Evolutionary conservation across 495 filamentous ascomycete genomes (phyloP), one percentile per base, ranked within the genome.

Genomic region (Xylaria longipes): DNA sequence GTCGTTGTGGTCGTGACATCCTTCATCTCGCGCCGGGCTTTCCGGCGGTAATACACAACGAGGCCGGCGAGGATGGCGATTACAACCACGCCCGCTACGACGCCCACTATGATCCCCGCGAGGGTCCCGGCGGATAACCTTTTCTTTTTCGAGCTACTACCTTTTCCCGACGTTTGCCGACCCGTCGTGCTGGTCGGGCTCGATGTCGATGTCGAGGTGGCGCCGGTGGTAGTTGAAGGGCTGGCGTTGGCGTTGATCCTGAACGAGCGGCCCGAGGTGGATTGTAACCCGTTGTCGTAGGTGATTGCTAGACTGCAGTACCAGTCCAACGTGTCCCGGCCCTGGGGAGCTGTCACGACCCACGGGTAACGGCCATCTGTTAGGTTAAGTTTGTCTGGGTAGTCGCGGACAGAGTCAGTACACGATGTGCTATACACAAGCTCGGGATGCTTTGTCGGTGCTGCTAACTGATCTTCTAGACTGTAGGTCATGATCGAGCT

Each of bases 11-110:
- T 58, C 29, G 6, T 25, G 14, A 11, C 15, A 2, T 7, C 54
- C 8, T 22, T 39, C 33, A 20, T 39, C 35, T 39, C 58, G 22
- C 61, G 61, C 1, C 0, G 17, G 3, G 64, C 25, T 66, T 66
- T 66, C 9, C 64, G 29, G 3, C 64, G 15, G 31, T 66, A 66
- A n/a, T 66, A 54, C 8, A 54, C 6, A 8, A 54, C 64, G 17
- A 66, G 31, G 29, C 64, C 33, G 45, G 39, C 12, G 11, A 54
- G 45, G 0, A 29, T 43, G 7, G 31, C 45, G 45, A 66, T 25
- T 25, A 54, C 25, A 8, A 29, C 64, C 11, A 39, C 17, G 33
- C 64, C 64, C 1, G 17, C 31, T 7, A 66, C 7, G 6, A 1
- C 35, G 20, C 64, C 64, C 7, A 66, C 64, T 8, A 37, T 29